Evolutionary conservation across 2,329 filamentous ascomycete species (phyloP).

Genomic region (Colletotrichum sp.): DNA sequence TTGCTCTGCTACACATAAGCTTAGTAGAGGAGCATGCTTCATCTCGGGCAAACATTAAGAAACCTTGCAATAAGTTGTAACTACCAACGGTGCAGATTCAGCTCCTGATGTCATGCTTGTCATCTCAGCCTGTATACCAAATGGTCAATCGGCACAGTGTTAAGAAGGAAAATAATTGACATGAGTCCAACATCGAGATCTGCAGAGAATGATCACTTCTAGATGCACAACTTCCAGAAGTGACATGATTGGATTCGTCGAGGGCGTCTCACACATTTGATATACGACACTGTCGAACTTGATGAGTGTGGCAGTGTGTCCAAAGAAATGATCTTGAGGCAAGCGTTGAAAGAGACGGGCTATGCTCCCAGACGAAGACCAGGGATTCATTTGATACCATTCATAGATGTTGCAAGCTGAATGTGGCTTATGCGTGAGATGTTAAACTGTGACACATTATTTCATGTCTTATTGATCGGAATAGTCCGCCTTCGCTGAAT

Average conservation of each 20-base stretch:
- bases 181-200: not conserved
- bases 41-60: not conserved
- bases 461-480: not conserved
- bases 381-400: not conserved
- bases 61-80: not conserved
- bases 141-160: not conserved
- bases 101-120: not conserved
- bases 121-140: not conserved
- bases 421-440: not conserved
- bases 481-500: not conserved
- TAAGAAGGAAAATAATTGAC: not conserved
- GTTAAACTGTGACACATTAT: not conserved
- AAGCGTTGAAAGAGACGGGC: not conserved
- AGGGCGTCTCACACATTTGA: not conserved
- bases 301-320: not conserved
- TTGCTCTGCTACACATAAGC: not conserved
- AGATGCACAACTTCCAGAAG: not conserved
- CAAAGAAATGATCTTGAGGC: accelerated
- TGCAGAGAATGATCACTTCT: accelerated
- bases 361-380: not conserved
- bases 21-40: accelerated
- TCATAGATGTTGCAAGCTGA: not conserved
- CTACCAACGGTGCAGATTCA: not conserved
- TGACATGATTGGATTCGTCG: not conserved
- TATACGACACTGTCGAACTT: not conserved